These are phyloP conservation scores for Pluteus cervinus DNA, from an alignment of 768 basidiomycete species.

Conservation along the genomic window DNA sequence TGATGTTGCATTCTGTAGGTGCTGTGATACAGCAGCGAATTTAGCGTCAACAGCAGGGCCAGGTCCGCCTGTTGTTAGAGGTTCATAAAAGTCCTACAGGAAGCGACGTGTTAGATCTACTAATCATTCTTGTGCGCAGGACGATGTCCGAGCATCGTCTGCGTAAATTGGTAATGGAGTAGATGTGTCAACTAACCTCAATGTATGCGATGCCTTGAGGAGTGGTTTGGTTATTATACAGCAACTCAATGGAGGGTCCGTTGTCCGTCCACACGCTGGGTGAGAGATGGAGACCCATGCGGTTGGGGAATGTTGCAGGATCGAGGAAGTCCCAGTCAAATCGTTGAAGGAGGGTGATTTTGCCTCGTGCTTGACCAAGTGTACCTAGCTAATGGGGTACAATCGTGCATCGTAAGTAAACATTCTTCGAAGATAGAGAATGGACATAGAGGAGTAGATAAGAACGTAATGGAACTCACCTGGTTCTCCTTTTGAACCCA, in stretches of 20 bases:
- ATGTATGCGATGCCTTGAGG: constrained; percentile 41
- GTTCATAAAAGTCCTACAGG: constrained; percentile 35
- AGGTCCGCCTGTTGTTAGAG: constrained; percentile 25
- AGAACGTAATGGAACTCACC: constrained; percentile 14
- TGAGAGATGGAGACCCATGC: constrained; percentile 40
- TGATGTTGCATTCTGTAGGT: constrained; percentile 34
- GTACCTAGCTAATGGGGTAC: constrained; percentile 46
- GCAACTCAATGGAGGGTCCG: constrained; percentile 33
- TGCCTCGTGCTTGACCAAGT: constrained; percentile 45
- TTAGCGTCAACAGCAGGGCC: constrained; percentile 33
- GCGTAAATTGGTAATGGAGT: not conserved
- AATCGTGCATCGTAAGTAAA: constrained; percentile 2
- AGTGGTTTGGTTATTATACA: constrained; percentile 31
- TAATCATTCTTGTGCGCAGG: no score
- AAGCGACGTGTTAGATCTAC: not conserved
- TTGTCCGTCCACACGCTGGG: constrained; percentile 44
- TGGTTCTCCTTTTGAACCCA: constrained; percentile 43
- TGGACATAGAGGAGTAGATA: not conserved
- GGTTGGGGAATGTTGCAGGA: constrained; percentile 28
- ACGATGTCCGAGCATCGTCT: no score
- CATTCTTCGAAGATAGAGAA: not conserved
- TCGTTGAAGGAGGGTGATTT: constrained; percentile 44
- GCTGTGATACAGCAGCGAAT: constrained; percentile 32
- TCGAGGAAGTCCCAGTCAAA: constrained; percentile 37
- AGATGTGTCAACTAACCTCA: constrained; percentile 20